A percentile compares a stretch with the other conserved stretches of the same genome.
phyloP scores from a whole-genome alignment of 805 yeast genomes.

The Groenewaldozyma salmanticensis region DNA sequence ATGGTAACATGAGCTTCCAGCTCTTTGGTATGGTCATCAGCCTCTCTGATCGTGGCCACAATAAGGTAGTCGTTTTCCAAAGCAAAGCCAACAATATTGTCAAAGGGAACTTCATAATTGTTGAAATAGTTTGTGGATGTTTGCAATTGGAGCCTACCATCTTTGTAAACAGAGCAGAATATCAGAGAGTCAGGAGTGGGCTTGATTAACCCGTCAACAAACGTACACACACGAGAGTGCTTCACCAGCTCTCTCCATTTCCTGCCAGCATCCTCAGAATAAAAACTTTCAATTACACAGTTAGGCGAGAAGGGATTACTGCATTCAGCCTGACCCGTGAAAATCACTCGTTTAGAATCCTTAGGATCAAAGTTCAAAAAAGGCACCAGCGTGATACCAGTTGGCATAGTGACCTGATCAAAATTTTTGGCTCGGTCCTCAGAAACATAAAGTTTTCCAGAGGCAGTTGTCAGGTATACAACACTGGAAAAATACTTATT shows the following conservation, averaged over 20 bases:
- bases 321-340: constrained; percentile 58
- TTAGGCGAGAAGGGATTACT: constrained; percentile 32
- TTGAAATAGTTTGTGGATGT: constrained; percentile 48
- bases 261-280: constrained; percentile 60
- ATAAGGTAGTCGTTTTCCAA: constrained; percentile 60
- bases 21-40: constrained; percentile 35
- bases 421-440: constrained; percentile 60
- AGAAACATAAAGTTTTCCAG: constrained; percentile 46
- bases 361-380: constrained; percentile 29
- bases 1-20: constrained; percentile 65
- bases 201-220: constrained; percentile 46
- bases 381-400: constrained; percentile 21
- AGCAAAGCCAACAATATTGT: constrained; percentile 63
- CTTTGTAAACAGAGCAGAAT: constrained; percentile 42
- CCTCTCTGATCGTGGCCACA: constrained; percentile 41
- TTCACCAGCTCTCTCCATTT: constrained; percentile 46
- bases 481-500: constrained; percentile 54
- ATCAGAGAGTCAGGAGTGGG: constrained; percentile 43
- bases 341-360: constrained; percentile 43
- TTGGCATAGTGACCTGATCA: constrained; percentile 39
- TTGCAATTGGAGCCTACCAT: constrained; percentile 22
- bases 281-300: constrained; percentile 52
- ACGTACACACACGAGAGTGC: constrained; percentile 54
- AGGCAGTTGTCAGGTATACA: constrained; percentile 43
- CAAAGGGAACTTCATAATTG: constrained; percentile 34